Evolutionary conservation across 139 green algal species (phyloP).

Genomic region (Tetradesmus lagerheimii): DNA sequence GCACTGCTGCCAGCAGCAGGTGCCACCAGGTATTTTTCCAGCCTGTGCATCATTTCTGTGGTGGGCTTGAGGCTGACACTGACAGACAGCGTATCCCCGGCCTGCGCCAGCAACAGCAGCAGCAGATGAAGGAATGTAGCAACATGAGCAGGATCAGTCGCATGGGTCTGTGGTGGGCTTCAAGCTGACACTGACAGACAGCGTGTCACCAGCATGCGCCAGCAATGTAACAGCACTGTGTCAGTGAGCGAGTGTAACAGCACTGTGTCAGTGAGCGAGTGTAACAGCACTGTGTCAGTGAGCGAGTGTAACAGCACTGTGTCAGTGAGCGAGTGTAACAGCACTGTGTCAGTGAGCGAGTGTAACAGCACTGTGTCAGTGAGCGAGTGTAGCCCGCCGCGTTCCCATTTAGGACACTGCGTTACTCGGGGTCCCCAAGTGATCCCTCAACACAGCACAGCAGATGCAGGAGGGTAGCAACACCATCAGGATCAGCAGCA

Average conservation of each 20-base stretch:
- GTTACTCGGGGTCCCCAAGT: too few species aligned
- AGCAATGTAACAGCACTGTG: too few species aligned
- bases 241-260: background rate
- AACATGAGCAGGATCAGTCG: background rate
- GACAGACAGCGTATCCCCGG: constrained; percentile 67
- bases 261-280: background rate
- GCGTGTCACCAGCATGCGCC: too few species aligned
- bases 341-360: too few species aligned
- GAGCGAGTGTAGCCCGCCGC: too few species aligned
- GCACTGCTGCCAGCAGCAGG: background rate
- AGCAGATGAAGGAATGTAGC: background rate
- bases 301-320: background rate
- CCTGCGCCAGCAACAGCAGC: constrained; percentile 51
- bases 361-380: too few species aligned
- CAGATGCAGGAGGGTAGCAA: too few species aligned
- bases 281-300: background rate
- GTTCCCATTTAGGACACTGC: too few species aligned
- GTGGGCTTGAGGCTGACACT: constrained; percentile 64
- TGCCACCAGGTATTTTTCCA: constrained; percentile 56
- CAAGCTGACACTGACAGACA: too few species aligned
- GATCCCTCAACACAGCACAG: too few species aligned
- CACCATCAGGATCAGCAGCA: too few species aligned
- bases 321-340: background rate
- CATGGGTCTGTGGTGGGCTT: too few species aligned
- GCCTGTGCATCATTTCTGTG: constrained; percentile 56